Evolutionary conservation across 257 asterid genomes (phyloP), one percentile per base, ranked within the genome.

Genomic region (Solanum paucissectum): DNA sequence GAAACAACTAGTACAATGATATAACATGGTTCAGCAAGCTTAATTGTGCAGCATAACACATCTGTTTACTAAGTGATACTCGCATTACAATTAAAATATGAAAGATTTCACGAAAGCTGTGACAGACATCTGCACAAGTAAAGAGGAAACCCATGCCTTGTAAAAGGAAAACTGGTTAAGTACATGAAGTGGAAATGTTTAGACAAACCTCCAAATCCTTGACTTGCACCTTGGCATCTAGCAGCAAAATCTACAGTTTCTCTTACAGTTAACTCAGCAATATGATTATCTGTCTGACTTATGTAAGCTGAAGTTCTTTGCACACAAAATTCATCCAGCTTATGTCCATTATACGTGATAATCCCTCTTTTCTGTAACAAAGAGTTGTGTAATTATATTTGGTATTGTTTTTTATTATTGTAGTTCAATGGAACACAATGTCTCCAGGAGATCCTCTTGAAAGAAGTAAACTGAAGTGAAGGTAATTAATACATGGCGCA

Each of bases 161-260:
- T 77, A 77, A 40, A 77, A 77, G 36, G 84, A 46, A 37, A 82
- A 82, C 37, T 29, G 16, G 40, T 82, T 69, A 49, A 82, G 21
- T 49, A 49, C 69, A 29, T 46, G 69, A 49, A 42, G 72, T 42
- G 58, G 73, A 32, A 86, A 85, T 32, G 84, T 72, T 68, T 37
- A 86, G 66, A 86, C 86, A 38, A 88, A 94, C 98, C 98, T 87
- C 95, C 90, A 88, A 94, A 94, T 46, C 95, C 92, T 88, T 94
- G 94, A 87, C 93, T 93, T 89, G 98, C 91, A 89, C 98, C 98
- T 90, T 95, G 98, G 93, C 95, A 95, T 92, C 98, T 87, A 82
- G 98, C 98, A n/a, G 98, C 98, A 88, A 94, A 95, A 90, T 95
- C 98, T 33, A 95, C 87, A 52, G 98, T 95, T 91, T 95, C 98